phyloP scores from a whole-genome alignment of 345 rosid species.

The Anastatica hierochuntica region DNA sequence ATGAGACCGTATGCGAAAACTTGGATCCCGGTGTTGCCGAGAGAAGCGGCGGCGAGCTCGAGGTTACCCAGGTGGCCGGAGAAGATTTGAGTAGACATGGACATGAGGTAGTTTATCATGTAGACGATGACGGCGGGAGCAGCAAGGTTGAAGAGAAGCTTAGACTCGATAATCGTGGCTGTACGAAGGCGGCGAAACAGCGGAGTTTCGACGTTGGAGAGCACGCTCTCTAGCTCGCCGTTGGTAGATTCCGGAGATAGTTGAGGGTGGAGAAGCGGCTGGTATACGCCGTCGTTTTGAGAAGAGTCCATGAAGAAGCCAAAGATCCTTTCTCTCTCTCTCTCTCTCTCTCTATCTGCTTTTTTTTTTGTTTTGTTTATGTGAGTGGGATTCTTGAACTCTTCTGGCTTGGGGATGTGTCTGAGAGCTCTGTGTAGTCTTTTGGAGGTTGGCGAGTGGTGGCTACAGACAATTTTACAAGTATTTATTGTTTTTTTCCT shows the following conservation, averaged over 20 bases:
- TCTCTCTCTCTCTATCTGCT: not conserved
- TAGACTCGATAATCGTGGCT: constrained; percentile 20
- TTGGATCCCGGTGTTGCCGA: constrained; percentile 50
- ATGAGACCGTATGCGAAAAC: constrained; percentile 28
- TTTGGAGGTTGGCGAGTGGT: no score
- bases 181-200: not conserved
- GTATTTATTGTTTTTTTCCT: no score
- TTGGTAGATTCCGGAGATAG: not conserved
- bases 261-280: constrained; percentile 2
- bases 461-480: no score
- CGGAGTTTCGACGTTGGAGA: constrained; percentile 10
- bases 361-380: no score
- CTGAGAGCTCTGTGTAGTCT: no score
- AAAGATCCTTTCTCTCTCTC: not conserved
- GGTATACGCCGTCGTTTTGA: not conserved
- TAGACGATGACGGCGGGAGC: constrained; percentile 42
- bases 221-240: constrained; percentile 11
- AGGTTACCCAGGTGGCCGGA: constrained; percentile 51
- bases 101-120: constrained; percentile 41
- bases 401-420: no score
- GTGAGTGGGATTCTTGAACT: no score
- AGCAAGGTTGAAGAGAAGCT: constrained; percentile 35
- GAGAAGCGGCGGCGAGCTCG: constrained; percentile 48
- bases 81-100: constrained; percentile 46
- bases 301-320: constrained; percentile 2